Evolutionary conservation across 179 eudicot species (phyloP), one percentile per base, ranked within the genome.

Genomic region (Beta lomatogona): DNA sequence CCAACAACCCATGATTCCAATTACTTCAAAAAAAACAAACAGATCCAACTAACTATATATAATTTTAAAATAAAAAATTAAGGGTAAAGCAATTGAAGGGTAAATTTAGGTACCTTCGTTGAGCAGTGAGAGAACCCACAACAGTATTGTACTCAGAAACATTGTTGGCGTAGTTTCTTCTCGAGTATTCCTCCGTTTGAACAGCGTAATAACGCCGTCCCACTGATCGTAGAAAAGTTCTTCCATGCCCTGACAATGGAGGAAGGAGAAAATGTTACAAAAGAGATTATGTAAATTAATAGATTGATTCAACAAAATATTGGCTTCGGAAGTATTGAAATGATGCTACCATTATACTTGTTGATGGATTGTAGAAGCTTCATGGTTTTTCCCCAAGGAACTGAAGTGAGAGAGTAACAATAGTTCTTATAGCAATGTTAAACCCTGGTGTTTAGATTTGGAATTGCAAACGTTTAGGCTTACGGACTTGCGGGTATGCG

Each of bases 91-190:
- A 53, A 53, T 52, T 22, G 4, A 16, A 57, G 14, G 28, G 3
- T 22, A 5, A 65, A 16, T 12, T 41, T 14, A 25, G 6, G 6
- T 66, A 88, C 99, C 94, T 90, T 78, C 99, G 90, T 83, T 92
- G 97, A 80, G 92, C 80, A 81, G 86, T 83, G 84, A 95, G 59
- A 70, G 97, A 91, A 25, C 83, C 65, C 66, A 95, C 81, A 74
- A 94, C 99, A 41, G 94, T 92, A 80, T 89, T 95, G 83, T 92
- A 95, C 80, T 94, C 98, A n/a, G 92, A 82, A 3, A 84, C 92
- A 78, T 92, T 91, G 77, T 81, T 82, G 4, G 99, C 99, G 80
- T 95, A 95, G 63, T 95, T 94, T 69, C 98, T 63, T 85, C 86
- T 91, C 53, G 82, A 57, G 73, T 88, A 90, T 16, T 86, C 93